A percentile compares a stretch with the other conserved stretches of the same genome.
phyloP scores from a whole-genome alignment of 148 eudicot species.

The Persicaria maculosa region DNA sequence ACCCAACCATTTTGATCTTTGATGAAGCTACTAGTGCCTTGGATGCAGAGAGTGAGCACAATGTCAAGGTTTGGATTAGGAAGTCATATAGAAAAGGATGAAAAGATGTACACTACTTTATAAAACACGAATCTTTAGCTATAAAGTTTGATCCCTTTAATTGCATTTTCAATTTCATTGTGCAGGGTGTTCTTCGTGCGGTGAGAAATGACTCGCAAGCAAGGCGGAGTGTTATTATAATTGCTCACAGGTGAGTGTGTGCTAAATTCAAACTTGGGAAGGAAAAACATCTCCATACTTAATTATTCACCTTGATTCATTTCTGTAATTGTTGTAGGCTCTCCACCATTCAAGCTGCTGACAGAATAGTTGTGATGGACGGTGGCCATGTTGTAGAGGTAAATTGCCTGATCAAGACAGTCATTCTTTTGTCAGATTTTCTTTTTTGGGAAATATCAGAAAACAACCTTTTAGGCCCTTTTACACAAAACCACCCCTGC shows the following conservation, averaged over 20 bases:
- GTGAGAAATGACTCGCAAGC: slow-evolving; percentile 49
- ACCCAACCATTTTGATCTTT: slow-evolving; percentile 84
- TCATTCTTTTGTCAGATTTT: background rate
- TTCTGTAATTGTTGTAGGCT: slow-evolving; percentile 38
- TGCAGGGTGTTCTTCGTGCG: slow-evolving; percentile 84
- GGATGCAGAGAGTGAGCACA: slow-evolving; percentile 98
- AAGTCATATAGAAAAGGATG: background rate
- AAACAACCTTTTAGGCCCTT: too few relatives aligned
- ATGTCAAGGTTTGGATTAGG: slow-evolving; percentile 56
- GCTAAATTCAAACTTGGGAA: background rate
- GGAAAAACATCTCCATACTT: background rate
- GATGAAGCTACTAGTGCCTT: slow-evolving; percentile 99
- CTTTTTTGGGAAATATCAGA: too few relatives aligned
- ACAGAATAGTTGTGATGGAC: slow-evolving; percentile 88
- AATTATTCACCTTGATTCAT: background rate
- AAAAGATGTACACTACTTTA: background rate
- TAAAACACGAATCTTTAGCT: background rate
- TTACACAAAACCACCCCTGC: too few relatives aligned
- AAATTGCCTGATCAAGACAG: slow-evolving; percentile 11
- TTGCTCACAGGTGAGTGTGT: slow-evolving; percentile 73
- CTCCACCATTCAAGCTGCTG: slow-evolving; percentile 95
- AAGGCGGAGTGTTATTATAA: slow-evolving; percentile 74
- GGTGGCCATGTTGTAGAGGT: slow-evolving; percentile 86
- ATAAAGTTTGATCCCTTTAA: background rate
- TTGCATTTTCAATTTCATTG: background rate